Percentiles rank a stretch among this genome's conserved stretches.
Evolutionary conservation across 768 basidiomycete species (phyloP).

Genomic region (Goffeauzyma gilvescens): DNA sequence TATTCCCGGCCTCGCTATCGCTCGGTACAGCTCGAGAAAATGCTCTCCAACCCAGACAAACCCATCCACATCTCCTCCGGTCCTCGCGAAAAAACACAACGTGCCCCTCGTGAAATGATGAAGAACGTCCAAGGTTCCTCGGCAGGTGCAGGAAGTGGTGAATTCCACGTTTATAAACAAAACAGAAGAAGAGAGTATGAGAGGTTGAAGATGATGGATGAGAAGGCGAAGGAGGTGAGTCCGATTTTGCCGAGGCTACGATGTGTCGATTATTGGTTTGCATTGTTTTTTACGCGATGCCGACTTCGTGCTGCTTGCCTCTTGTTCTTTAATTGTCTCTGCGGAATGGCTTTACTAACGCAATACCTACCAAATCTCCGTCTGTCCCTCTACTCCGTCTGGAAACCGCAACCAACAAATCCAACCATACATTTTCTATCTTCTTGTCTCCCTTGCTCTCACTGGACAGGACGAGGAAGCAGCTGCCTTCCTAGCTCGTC

Average conservation of each 20-base stretch:
- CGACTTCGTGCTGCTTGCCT: background rate
- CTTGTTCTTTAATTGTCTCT: background rate
- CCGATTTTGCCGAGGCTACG: background rate
- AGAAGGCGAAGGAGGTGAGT: slow-evolving; percentile 54
- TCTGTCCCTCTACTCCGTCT: no score
- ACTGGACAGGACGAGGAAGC: slow-evolving; percentile 46
- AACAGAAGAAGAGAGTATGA: slow-evolving; percentile 86
- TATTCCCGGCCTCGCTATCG: background rate
- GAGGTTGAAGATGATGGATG: slow-evolving; percentile 73
- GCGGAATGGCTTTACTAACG: background rate
- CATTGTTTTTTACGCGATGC: background rate
- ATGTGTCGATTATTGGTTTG: background rate
- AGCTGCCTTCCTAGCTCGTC: slow-evolving; percentile 55
- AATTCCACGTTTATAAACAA: slow-evolving; percentile 98
- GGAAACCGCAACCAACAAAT: no score
- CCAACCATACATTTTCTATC: background rate
- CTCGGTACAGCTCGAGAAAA: slow-evolving; percentile 53
- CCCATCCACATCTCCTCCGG: slow-evolving; percentile 59
- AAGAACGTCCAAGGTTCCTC: slow-evolving; percentile 97
- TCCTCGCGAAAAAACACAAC: slow-evolving; percentile 60
- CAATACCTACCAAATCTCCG: no score
- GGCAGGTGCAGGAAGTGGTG: slow-evolving; percentile 90
- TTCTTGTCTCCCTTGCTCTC: background rate
- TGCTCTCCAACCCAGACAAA: slow-evolving; percentile 76
- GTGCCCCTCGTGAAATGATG: slow-evolving; percentile 67